Percentiles rank a stretch among this genome's conserved stretches.
These are phyloP conservation scores for Stenocarpella maydis DNA, from an alignment of 2,329 filamentous ascomycete species.

Conservation along the genomic window DNA sequence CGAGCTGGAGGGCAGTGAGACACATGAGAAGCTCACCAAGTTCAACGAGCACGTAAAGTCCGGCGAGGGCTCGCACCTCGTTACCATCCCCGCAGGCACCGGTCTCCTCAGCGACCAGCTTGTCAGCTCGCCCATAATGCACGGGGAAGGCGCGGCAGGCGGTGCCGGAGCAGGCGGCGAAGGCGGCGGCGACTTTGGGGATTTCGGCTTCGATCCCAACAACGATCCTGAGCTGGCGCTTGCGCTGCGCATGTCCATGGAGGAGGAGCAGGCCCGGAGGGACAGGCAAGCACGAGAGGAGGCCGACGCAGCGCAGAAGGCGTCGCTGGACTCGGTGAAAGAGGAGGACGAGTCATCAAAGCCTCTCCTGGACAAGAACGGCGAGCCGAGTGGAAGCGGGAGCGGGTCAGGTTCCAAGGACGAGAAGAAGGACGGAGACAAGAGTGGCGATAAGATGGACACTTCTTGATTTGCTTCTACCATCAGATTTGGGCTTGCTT, in stretches of 20 bases:
- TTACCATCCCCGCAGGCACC: conserved; percentile 88
- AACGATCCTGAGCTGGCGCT: conserved; percentile 94
- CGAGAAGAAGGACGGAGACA: conserved; percentile 57
- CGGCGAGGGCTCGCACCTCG: conserved; percentile 88
- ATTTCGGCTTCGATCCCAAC: conserved; percentile 90
- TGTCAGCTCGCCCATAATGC: conserved; percentile 86
- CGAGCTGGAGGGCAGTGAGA: conserved; percentile 88
- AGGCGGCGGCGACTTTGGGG: conserved; percentile 71
- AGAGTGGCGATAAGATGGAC: conserved; percentile 81
- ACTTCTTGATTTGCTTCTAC: conserved; percentile 66
- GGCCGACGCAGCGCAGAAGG: conserved; percentile 79
- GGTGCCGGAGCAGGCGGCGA: conserved; percentile 65
- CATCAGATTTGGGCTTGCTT: neutral
- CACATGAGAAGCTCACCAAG: conserved; percentile 88
- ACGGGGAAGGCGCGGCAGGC: conserved; percentile 77
- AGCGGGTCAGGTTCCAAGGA: conserved; percentile 51
- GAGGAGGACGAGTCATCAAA: conserved; percentile 76
- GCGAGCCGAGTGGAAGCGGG: conserved; percentile 70
- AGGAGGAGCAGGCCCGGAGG: conserved; percentile 94
- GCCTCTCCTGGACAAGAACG: conserved; percentile 68
- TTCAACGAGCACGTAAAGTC: conserved; percentile 95
- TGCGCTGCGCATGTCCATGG: conserved; percentile 95
- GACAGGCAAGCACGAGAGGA: conserved; percentile 67
- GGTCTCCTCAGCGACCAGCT: conserved; percentile 94
- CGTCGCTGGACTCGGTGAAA: conserved; percentile 81